phyloP scores from a whole-genome alignment of 2,329 filamentous ascomycete species.

The Xylaria sp. region DNA sequence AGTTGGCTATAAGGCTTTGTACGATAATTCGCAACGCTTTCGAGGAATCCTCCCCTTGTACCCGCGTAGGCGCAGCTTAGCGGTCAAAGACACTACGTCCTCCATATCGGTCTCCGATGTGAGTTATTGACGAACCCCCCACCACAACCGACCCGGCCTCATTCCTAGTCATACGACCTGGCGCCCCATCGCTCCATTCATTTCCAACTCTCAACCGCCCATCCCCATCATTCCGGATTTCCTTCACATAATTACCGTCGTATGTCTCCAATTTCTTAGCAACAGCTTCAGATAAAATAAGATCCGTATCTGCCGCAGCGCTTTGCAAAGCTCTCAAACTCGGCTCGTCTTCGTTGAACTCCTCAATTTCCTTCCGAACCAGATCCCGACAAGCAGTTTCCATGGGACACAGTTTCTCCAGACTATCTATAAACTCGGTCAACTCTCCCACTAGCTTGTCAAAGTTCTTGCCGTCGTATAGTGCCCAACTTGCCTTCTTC shows the following conservation, averaged over 20 bases:
- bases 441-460: conserved; percentile 40
- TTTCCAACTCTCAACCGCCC: conserved; percentile 27
- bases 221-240: conserved; percentile 8
- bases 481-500: conserved; percentile 23
- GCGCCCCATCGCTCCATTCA: conserved; percentile 17
- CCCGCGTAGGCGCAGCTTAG: too few species aligned
- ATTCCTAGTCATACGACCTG: conserved; percentile 17
- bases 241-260: conserved; percentile 13
- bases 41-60: too few species aligned
- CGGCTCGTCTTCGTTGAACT: conserved; percentile 40
- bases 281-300: conserved; percentile 5
- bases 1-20: too few species aligned
- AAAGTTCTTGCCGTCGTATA: conserved; percentile 29
- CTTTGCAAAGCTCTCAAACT: conserved; percentile 37
- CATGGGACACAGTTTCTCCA: conserved; percentile 43
- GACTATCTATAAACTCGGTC: conserved; percentile 39
- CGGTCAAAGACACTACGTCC: conserved; percentile 23
- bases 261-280: conserved; percentile 8
- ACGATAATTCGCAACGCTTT: too few species aligned
- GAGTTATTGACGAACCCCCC: conserved; percentile 20
- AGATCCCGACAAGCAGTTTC: conserved; percentile 25
- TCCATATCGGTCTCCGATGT: conserved; percentile 30
- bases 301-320: conserved; percentile 23
- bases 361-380: conserved; percentile 40
- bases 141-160: conserved; percentile 9